Evolutionary conservation across 1,139 yeast species (phyloP).

Genomic region (Yamadazyma atmosphaerica): DNA sequence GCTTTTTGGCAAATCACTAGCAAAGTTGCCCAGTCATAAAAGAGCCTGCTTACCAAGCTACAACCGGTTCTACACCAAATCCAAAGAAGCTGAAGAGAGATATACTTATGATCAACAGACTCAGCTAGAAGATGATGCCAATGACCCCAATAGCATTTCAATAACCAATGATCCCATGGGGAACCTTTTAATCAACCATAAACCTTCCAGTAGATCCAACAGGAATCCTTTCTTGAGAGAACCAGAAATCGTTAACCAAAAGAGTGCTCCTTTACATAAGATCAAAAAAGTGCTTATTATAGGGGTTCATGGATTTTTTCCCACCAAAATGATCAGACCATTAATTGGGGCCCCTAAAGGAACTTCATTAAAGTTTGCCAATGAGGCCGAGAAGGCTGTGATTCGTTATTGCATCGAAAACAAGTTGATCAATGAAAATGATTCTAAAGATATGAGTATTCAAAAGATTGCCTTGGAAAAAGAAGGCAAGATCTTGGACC

Average conservation of each 20-base stretch:
- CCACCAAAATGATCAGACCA: conserved; percentile 72
- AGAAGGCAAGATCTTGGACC: conserved; percentile 84
- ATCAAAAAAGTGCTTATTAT: conserved; percentile 66
- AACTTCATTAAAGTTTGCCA: conserved; percentile 44
- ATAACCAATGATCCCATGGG: conserved; percentile 48
- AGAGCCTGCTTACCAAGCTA: conserved; percentile 47
- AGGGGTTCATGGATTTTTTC: conserved; percentile 64
- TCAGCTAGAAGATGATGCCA: conserved; percentile 26
- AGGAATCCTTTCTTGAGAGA: conserved; percentile 10
- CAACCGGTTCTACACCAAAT: conserved; percentile 28
- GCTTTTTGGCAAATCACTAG: conserved; percentile 41
- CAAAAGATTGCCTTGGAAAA: conserved; percentile 92
- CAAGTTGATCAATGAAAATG: conserved; percentile 38
- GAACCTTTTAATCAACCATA: conserved; percentile 40
- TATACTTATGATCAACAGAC: conserved; percentile 23
- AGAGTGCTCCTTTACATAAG: conserved; percentile 32
- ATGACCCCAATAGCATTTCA: conserved; percentile 37
- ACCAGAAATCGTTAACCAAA: conserved; percentile 31
- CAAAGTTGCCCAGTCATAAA: conserved; percentile 38
- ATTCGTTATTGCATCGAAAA: conserved; percentile 69
- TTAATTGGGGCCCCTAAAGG: conserved; percentile 49
- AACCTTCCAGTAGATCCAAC: conserved; percentile 9
- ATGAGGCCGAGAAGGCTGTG: conserved; percentile 79
- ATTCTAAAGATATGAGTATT: conserved; percentile 53
- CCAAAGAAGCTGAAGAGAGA: conserved; percentile 13